Percentiles rank a stretch among this genome's conserved stretches.
phyloP scores from a whole-genome alignment of 768 basidiomycete species.

The Amanita rimosa region DNA sequence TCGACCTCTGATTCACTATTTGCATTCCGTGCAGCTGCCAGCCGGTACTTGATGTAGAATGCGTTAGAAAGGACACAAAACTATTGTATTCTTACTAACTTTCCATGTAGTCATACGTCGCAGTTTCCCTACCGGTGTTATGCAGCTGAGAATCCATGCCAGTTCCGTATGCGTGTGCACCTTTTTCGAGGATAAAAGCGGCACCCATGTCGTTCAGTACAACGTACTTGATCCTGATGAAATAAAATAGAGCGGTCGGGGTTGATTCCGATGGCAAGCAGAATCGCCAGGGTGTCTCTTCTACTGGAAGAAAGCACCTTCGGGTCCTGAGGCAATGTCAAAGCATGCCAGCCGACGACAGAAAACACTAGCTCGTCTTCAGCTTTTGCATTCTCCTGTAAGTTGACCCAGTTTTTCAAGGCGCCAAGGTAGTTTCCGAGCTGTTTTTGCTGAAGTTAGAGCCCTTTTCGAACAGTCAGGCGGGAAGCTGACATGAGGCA shows the following conservation, averaged over 20 bases:
- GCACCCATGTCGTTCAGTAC: background rate
- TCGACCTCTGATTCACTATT: constrained; percentile 67
- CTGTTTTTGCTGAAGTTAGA: constrained; percentile 24
- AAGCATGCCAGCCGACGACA: constrained; percentile 89
- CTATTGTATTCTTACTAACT: constrained; percentile 27
- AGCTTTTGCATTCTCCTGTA: constrained; percentile 51
- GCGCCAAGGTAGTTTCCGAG: constrained; percentile 93
- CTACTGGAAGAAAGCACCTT: constrained; percentile 46
- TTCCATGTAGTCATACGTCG: constrained; percentile 97
- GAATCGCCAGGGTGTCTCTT: constrained; percentile 67
- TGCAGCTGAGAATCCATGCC: constrained; percentile 82
- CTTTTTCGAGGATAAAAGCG: constrained; percentile 24
- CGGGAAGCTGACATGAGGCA: constrained; percentile 62
- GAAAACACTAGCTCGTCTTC: constrained; percentile 69
- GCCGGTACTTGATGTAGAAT: constrained; percentile 43
- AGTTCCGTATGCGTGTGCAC: constrained; percentile 79
- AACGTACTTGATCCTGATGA: constrained; percentile 78
- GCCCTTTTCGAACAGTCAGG: background rate
- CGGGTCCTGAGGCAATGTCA: constrained; percentile 87
- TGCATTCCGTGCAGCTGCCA: constrained; percentile 66
- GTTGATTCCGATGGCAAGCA: constrained; percentile 81
- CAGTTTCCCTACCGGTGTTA: constrained; percentile 74
- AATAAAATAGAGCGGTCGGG: constrained; percentile 66
- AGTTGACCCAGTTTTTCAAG: constrained; percentile 75
- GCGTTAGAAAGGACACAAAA: constrained; percentile 2